Base-by-base conservation (phyloP, 148 eudicot genomes). In the Linanthus parryae region DNA sequence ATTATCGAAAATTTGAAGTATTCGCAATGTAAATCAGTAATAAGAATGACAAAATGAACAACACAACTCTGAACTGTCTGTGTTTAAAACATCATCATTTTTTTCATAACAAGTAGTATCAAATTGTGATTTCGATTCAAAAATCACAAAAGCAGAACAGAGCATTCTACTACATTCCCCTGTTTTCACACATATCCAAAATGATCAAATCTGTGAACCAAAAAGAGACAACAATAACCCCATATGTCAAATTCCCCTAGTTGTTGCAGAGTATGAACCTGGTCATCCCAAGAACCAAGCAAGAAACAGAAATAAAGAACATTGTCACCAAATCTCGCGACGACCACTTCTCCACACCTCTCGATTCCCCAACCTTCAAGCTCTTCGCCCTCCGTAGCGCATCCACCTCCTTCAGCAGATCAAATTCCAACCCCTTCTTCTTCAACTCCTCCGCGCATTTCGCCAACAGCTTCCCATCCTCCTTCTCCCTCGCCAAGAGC, bases 361-460 rank as follows among this genome's bases (percentile, higher is more conserved):
- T 17, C 24, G 17, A 28, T 7, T 4, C 13, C 23, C 10, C 54
- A 16, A 49, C 37, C 54, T 38, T 49, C 54, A 49, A 49, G 5
- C 54, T 49, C 38, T 49, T 49, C 2, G 54, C 54, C 54, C 54
- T 49, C 23, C 54, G 29, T 0, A 49, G 14, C 21, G 54, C 54
- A 29, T 49, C 54, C 1, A 49, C 54, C 24, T 49, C 54, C 16
- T 49, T 49, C 15, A 49, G 14, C 38, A 49, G 27, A 49, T 49
- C 54, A 12, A 49, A 49, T 2, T 49, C 54, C 2, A 15, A 36
- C 22, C 54, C 54, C 10, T 49, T 49, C 8, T 17, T 49, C 38
- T 21, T 28, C 54, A 49, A 24, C 24, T 49, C 54, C 24, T 49
- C 54, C 2, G 31, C 54, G 27, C 54, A 49, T 38, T 49, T 49